These are phyloP conservation scores for Heterobasidion annosum DNA, from an alignment of 1,284 basidiomycete genomes.

Conservation along the genomic window DNA sequence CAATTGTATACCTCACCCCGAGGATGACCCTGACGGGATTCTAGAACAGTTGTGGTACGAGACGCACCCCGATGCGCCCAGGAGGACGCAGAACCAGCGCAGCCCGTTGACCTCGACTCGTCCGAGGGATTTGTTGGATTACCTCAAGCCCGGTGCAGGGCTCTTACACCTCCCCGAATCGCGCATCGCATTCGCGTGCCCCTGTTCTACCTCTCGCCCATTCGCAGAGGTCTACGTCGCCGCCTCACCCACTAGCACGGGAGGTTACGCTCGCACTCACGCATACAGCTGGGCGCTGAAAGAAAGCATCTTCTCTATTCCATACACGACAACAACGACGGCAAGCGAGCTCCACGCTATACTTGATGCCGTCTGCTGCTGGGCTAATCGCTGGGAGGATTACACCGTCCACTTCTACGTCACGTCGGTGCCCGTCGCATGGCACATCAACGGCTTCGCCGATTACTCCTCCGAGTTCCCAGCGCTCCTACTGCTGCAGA, in stretches of 20 bases:
- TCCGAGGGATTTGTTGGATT: no score
- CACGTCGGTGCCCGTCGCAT: constrained; percentile 7
- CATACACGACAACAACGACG: not conserved
- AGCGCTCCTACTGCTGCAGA: constrained; percentile 6
- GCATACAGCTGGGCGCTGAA: not conserved
- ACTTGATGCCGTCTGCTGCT: constrained; percentile 12
- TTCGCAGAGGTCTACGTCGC: no score
- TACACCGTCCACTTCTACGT: constrained; percentile 7
- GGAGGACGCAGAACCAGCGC: no score
- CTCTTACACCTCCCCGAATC: no score
- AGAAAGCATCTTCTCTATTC: not conserved
- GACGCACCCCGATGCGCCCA: not conserved
- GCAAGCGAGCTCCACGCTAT: constrained; percentile 8
- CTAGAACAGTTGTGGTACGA: not conserved
- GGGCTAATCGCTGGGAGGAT: constrained; percentile 10
- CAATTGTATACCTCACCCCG: not conserved
- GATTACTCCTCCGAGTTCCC: constrained; percentile 5
- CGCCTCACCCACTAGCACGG: no score
- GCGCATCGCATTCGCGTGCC: no score
- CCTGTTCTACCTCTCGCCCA: no score
- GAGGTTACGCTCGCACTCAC: no score
- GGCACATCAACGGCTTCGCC: constrained; percentile 6
- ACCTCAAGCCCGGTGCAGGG: no score
- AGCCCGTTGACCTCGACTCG: no score
- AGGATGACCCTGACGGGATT: not conserved